Percentiles rank a stretch among this genome's conserved stretches.
phyloP scores from a whole-genome alignment of 805 yeast genomes.

The Tetrapisispora fleetii region DNA sequence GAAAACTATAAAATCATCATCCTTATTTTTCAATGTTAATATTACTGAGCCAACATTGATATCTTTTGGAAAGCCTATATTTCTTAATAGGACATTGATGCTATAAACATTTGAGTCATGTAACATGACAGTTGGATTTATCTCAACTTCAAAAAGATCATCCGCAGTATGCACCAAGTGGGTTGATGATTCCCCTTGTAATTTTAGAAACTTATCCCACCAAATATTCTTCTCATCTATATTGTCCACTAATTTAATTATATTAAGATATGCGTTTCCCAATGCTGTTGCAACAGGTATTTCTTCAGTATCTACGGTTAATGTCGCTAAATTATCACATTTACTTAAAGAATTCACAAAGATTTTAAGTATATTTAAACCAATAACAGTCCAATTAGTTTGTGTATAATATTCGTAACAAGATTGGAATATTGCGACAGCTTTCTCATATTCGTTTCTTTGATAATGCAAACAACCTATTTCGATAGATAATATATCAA shows the following conservation, averaged over 20 bases:
- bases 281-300: conserved; percentile 20
- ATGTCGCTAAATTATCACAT: conserved; percentile 11
- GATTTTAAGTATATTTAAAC: conserved; percentile 52
- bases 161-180: conserved; percentile 20
- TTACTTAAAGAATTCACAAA: conserved; percentile 56
- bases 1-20: conserved; percentile 12
- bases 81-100: conserved; percentile 11
- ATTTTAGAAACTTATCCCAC: conserved; percentile 22
- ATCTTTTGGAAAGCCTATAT: conserved; percentile 12
- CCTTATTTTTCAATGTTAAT: conserved; percentile 11
- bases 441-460: conserved; percentile 44
- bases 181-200: conserved; percentile 7
- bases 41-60: conserved; percentile 12
- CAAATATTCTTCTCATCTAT: conserved; percentile 11
- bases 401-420: conserved; percentile 59
- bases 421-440: conserved; percentile 53
- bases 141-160: conserved; percentile 13
- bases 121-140: conserved; percentile 5
- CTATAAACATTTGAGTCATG: conserved; percentile 14
- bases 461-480: conserved; percentile 62
- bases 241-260: conserved; percentile 15
- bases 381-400: conserved; percentile 69
- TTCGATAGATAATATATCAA: conserved; percentile 68
- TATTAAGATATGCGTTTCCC: conserved; percentile 24
- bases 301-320: conserved; percentile 19